Conservation (phyloP, 2,329 filamentous ascomycete species). For the Cryphonectria radicalis region DNA sequence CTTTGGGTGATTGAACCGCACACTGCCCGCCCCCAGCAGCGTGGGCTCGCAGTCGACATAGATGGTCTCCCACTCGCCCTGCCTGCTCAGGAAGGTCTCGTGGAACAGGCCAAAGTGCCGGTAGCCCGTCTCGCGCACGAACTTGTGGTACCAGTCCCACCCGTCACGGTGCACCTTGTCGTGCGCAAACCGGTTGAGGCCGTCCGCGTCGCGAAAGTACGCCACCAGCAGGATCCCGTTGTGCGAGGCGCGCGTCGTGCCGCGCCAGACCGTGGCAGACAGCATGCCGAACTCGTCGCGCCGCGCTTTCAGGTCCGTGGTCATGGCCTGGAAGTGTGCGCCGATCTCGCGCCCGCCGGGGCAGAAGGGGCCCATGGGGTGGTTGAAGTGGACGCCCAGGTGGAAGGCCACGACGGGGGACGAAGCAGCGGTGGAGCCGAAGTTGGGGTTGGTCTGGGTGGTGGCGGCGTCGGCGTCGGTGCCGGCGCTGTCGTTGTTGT, state of each 20-base stretch:
- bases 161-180: conserved; percentile 50
- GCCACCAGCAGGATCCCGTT: conserved; percentile 47
- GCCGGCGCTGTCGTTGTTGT: background rate
- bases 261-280: conserved; percentile 20
- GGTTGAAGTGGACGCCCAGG: conserved; percentile 50
- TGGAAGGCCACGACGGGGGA: conserved; percentile 48
- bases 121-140: conserved; percentile 35
- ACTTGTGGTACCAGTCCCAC: conserved; percentile 54
- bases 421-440: conserved; percentile 36
- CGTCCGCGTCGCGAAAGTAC: conserved; percentile 56
- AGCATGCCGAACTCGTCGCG: conserved; percentile 53
- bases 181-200: conserved; percentile 57
- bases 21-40: conserved; percentile 40
- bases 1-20: conserved; percentile 21
- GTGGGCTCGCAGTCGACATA: conserved; percentile 50
- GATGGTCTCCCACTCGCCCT: conserved; percentile 54
- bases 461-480: background rate
- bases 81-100: conserved; percentile 54
- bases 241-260: conserved; percentile 41
- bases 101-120: conserved; percentile 56
- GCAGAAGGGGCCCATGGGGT: conserved; percentile 53
- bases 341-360: conserved; percentile 48
- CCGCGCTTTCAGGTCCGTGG: conserved; percentile 39
- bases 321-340: conserved; percentile 45
- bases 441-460: conserved; percentile 31